phyloP scores from a whole-genome alignment of 2,329 filamentous ascomycete genomes.

The Diaporthe vexans region DNA sequence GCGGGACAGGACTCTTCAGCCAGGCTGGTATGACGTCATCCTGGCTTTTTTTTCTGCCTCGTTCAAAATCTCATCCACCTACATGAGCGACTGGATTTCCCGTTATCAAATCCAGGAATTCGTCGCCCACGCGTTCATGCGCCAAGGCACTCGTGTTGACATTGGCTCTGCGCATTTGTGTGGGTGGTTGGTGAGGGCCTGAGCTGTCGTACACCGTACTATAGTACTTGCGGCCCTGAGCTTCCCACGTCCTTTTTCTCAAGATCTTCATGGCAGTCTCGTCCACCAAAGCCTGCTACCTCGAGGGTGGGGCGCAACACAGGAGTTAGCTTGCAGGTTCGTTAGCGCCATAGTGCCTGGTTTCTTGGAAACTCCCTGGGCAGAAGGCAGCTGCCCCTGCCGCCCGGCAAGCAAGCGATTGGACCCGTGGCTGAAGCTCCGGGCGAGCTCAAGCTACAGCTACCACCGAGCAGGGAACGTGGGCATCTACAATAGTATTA shows the following conservation, averaged over 20 bases:
- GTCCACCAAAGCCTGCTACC: background rate
- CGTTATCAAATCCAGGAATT: background rate
- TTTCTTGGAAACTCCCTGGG: slow-evolving; percentile 32
- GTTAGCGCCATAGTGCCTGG: slow-evolving; percentile 5
- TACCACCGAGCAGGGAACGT: background rate
- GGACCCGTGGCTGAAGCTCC: slow-evolving; percentile 17
- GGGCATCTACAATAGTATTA: background rate
- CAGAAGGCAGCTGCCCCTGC: slow-evolving; percentile 25
- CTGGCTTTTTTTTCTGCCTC: background rate
- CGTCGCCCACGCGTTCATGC: background rate
- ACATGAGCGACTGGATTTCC: background rate
- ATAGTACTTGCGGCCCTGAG: background rate
- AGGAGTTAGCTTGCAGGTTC: slow-evolving; percentile 26
- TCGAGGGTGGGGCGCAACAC: slow-evolving; percentile 1
- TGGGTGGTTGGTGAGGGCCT: background rate
- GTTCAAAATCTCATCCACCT: background rate
- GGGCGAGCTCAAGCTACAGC: slow-evolving; percentile 19
- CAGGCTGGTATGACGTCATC: slow-evolving; percentile 12
- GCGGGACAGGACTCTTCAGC: background rate
- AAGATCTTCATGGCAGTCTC: background rate
- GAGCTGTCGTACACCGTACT: background rate
- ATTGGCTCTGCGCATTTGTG: background rate
- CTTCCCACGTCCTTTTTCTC: background rate
- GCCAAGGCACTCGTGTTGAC: slow-evolving; percentile 19
- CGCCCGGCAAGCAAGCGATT: slow-evolving; percentile 26